A percentile compares a stretch with the other conserved stretches of the same genome.
phyloP scores from a whole-genome alignment of 768 basidiomycete species.

The Clitopilus passeckerianus region DNA sequence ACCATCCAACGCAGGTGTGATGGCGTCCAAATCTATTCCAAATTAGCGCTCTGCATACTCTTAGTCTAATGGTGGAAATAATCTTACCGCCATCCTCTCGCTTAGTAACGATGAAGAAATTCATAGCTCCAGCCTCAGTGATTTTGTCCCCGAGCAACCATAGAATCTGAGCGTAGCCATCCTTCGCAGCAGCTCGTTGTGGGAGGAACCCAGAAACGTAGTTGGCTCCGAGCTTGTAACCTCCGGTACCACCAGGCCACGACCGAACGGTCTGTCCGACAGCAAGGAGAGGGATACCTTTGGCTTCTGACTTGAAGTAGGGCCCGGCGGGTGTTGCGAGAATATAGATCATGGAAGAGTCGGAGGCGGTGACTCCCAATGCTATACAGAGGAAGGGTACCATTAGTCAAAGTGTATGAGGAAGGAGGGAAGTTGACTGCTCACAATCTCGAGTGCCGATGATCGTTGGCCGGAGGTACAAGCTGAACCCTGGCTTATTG shows the following conservation, averaged over 20 bases:
- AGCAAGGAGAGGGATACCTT: constrained; percentile 39
- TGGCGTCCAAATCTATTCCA: constrained; percentile 55
- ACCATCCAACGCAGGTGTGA: constrained; percentile 83
- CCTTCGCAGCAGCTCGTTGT: constrained; percentile 55
- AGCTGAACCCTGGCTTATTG: constrained; percentile 59
- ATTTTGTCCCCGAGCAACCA: constrained; percentile 65
- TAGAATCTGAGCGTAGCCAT: constrained; percentile 74
- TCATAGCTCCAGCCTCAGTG: constrained; percentile 74
- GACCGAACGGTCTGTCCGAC: constrained; percentile 35
- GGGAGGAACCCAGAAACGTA: constrained; percentile 60
- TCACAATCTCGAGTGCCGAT: constrained; percentile 46
- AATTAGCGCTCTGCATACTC: not conserved
- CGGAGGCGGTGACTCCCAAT: constrained; percentile 65
- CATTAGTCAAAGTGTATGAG: constrained; percentile 32
- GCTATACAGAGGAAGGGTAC: constrained; percentile 33
- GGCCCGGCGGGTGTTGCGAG: constrained; percentile 70
- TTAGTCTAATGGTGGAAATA: too few relatives aligned
- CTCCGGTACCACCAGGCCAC: constrained; percentile 69
- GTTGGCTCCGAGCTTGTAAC: constrained; percentile 71
- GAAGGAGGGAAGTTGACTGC: constrained; percentile 27
- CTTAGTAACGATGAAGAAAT: constrained; percentile 66
- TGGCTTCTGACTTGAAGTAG: constrained; percentile 68
- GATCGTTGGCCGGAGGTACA: constrained; percentile 85
- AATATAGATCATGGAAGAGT: constrained; percentile 71
- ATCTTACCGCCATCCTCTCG: constrained; percentile 51